Base-by-base conservation (phyloP, 2,329 filamentous ascomycete species). In the Ophiostoma tasmaniense region DNA sequence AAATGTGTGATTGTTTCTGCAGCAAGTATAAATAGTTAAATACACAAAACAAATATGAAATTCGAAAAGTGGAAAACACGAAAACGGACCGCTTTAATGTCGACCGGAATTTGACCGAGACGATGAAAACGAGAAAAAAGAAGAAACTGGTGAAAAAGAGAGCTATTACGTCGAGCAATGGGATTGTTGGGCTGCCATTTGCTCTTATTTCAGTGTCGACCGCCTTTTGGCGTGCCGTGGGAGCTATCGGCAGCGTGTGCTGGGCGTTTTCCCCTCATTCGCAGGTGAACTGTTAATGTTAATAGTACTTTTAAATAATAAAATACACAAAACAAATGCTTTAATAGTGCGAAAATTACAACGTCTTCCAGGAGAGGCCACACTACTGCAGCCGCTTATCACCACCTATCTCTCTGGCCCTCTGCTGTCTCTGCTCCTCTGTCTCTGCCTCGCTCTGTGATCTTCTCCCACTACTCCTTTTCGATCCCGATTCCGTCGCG, bases 21-120 rank as follows among this genome's bases (percentile, higher is more conserved):
- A 7, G 42, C 42, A 33, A 20, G 33, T 20, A 33, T 45, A 50
- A 66, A 7, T 50, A 6, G 28, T 5, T 33, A 66, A 33, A 66
- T 33, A 1, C 17, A 30, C 28, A 64, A 25, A 22, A 39, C 8
- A 65, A 65, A 28, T 65, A 13, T 37, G 2, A 64, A 65, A 28
- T 39, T 25, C 35, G 11, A 65, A 65, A 65, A 65, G 64, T 65
- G 64, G 64, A 45, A 39, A 45, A 45, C 42, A 45, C 68, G 68
- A 69, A 67, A 69, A 69, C 64, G 59, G 68, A 69, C 59, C 65
- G 68, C 68, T 69, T 45, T 39, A 67, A 66, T 65, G 61, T 67
- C 59, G 66, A 67, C 59, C 59, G 68, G 68, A 67, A 67, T 67
- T 69, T 65, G 55, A 45, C 68, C 65, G 68, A 69, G 65, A n/a